phyloP scores from a whole-genome alignment of 2,329 filamentous ascomycete species.

The Aureobasidium sp. region DNA sequence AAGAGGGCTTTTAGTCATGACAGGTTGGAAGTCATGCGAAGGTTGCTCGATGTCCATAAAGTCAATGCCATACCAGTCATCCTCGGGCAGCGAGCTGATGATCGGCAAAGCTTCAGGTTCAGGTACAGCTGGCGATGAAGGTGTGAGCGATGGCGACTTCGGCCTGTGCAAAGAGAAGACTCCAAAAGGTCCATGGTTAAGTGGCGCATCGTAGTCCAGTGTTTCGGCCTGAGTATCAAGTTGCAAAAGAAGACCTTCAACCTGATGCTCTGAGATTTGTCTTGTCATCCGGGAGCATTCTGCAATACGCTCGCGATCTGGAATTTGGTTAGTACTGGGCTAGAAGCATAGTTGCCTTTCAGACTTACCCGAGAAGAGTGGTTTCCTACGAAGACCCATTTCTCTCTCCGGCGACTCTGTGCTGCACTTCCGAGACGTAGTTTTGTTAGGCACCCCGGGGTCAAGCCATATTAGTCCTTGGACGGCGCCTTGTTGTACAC shows the following conservation, averaged over 20 bases:
- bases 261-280: not conserved
- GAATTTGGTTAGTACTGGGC: not conserved
- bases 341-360: not conserved
- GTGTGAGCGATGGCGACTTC: not conserved
- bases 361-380: conserved; percentile 1
- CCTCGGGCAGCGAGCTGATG: not conserved
- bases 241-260: not conserved
- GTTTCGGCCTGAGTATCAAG: not conserved
- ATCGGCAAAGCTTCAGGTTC: not conserved
- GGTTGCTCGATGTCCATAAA: not conserved
- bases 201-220: not conserved
- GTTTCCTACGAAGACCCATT: conserved; percentile 5
- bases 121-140: not conserved
- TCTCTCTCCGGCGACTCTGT: conserved; percentile 5
- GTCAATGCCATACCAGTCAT: conserved; percentile 6
- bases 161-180: not conserved
- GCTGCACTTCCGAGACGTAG: conserved; percentile 2
- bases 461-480: conserved; percentile 11
- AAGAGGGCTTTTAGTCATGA: not conserved
- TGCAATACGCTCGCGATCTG: conserved; percentile 4
- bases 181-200: conserved; percentile 5
- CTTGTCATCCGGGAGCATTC: not conserved
- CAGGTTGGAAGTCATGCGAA: not conserved
- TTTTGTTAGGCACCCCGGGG: not conserved
- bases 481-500: conserved; percentile 11